A percentile compares a stretch with the other conserved stretches of the same genome.
phyloP scores from a whole-genome alignment of 2,329 filamentous ascomycete genomes.

The Nigrograna mackinnonii region DNA sequence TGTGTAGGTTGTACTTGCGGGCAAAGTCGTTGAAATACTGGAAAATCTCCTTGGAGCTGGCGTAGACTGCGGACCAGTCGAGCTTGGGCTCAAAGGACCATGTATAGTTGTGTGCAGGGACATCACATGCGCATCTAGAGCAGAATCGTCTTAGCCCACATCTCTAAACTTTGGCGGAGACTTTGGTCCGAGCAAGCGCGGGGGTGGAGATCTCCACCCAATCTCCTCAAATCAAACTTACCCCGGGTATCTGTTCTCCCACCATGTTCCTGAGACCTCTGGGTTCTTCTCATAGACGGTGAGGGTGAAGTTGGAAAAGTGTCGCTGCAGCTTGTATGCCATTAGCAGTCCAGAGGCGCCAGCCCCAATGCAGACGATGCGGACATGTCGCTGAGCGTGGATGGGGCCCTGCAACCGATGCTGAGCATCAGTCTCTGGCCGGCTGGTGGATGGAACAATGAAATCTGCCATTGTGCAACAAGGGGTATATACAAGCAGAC shows the following conservation, averaged over 20 bases:
- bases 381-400: conserved; percentile 38
- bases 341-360: conserved; percentile 52
- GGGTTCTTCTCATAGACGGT: conserved; percentile 55
- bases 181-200: background rate
- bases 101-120: conserved; percentile 57
- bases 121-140: conserved; percentile 51
- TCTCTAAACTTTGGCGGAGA: conserved; percentile 1
- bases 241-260: conserved; percentile 53
- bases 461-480: conserved; percentile 29
- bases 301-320: conserved; percentile 47
- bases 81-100: conserved; percentile 54
- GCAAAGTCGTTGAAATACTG: conserved; percentile 48
- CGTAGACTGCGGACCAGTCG: conserved; percentile 49
- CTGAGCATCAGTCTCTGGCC: conserved; percentile 27
- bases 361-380: conserved; percentile 51
- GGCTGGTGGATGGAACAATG: conserved; percentile 24
- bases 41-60: conserved; percentile 47
- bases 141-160: conserved; percentile 10
- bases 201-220: background rate
- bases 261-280: conserved; percentile 56
- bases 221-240: conserved; percentile 17
- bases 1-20: conserved; percentile 41
- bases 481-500: conserved; percentile 2
- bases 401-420: conserved; percentile 33
- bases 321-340: conserved; percentile 53